phyloP scores from a whole-genome alignment of 140 eudicot species.

The Erigeron philadelphicus region DNA sequence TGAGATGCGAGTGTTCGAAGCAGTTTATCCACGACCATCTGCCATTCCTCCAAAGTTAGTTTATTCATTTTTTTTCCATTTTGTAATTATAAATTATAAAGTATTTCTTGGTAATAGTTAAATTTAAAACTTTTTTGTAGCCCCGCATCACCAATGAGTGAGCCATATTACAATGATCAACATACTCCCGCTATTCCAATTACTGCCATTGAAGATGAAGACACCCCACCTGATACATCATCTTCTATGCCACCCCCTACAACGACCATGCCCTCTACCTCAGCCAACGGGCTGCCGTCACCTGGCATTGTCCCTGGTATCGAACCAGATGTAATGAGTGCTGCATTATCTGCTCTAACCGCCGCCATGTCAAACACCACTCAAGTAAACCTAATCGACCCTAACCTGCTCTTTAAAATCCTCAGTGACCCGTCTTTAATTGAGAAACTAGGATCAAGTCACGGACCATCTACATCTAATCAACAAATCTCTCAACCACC shows the following conservation, averaged over 20 bases:
- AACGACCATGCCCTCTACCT: constrained; percentile 10
- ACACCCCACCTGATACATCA: constrained; percentile 38
- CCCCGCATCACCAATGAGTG: constrained; percentile 44
- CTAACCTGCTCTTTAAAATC: constrained; percentile 53
- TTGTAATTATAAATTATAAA: neutral
- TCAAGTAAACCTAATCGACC: constrained; percentile 58
- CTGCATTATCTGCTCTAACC: constrained; percentile 54
- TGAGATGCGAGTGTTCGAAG: constrained; percentile 79
- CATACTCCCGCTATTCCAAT: constrained; percentile 55
- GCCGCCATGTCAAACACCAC: constrained; percentile 42
- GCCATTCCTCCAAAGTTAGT: constrained; percentile 78
- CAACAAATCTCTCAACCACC: constrained; percentile 31
- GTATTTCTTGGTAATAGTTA: neutral
- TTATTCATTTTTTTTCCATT: neutral
- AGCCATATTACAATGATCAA: constrained; percentile 33
- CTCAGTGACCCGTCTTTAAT: constrained; percentile 61
- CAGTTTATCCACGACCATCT: constrained; percentile 73
- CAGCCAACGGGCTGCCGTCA: constrained; percentile 27
- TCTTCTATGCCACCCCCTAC: constrained; percentile 8
- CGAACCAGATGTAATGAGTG: constrained; percentile 48
- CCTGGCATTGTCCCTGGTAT: constrained; percentile 32
- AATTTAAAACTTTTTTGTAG: constrained; percentile 27
- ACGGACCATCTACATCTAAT: constrained; percentile 35
- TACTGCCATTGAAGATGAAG: constrained; percentile 91
- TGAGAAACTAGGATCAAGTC: constrained; percentile 50